phyloP scores from a whole-genome alignment of 257 asterid species.

The Nyctanthes arbortristis region DNA sequence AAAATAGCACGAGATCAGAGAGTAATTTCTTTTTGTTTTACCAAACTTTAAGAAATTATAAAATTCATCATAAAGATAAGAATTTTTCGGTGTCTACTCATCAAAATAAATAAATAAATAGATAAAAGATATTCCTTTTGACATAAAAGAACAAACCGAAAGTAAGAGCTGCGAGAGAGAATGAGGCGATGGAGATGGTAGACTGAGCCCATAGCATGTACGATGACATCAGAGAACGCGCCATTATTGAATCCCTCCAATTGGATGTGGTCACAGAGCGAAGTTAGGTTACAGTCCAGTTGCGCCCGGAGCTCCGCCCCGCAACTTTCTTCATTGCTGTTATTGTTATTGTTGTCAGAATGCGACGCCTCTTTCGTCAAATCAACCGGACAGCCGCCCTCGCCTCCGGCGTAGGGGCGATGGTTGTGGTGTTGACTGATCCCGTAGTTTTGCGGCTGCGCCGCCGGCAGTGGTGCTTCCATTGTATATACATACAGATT shows the following conservation, averaged over 20 bases:
- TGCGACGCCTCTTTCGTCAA: constrained; percentile 59
- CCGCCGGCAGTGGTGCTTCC: constrained; percentile 38
- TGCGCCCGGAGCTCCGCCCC: constrained; percentile 45
- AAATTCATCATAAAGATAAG: background rate
- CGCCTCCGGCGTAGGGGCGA: constrained; percentile 34
- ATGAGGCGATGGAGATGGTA: constrained; percentile 90
- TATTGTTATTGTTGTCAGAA: constrained; percentile 33
- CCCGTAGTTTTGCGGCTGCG: constrained; percentile 33
- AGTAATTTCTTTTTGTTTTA: background rate
- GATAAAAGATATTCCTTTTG: too few relatives aligned
- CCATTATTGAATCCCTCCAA: constrained; percentile 85
- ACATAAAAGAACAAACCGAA: constrained; percentile 48
- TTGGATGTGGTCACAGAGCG: constrained; percentile 91
- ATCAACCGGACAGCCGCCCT: constrained; percentile 63
- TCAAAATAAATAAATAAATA: too few relatives aligned
- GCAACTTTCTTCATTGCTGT: constrained; percentile 43
- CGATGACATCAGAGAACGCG: constrained; percentile 82
- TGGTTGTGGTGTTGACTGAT: constrained; percentile 37
- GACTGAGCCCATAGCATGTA: constrained; percentile 77
- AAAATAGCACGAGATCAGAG: background rate
- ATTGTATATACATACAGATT: too few relatives aligned
- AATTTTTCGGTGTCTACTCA: background rate
- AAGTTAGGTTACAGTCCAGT: constrained; percentile 77
- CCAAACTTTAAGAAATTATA: background rate
- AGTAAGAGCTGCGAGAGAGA: constrained; percentile 91